Conservation (phyloP, 2,329 filamentous ascomycete species). For the Emergomyces orientalis region DNA sequence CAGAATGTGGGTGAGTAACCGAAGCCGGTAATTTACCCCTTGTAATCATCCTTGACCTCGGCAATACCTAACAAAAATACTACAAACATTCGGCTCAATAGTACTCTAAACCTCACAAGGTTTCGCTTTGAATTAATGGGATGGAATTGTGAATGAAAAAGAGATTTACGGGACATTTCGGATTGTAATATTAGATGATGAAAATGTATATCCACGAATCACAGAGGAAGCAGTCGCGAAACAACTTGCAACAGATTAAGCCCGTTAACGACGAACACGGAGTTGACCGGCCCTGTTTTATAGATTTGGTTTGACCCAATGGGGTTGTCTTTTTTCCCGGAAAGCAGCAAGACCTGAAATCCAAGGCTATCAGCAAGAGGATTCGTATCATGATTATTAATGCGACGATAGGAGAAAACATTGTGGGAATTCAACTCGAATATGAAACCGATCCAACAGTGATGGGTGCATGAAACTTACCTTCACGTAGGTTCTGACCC, state of each 20-base stretch:
- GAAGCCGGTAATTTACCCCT: too few species aligned
- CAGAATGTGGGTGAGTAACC: too few species aligned
- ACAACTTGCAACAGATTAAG: background rate
- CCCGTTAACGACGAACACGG: background rate
- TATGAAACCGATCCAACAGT: constrained; percentile 41
- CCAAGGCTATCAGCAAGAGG: background rate
- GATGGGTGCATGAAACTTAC: constrained; percentile 46
- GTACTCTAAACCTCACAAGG: too few species aligned
- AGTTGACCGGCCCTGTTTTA: constrained; percentile 20
- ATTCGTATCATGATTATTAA: background rate
- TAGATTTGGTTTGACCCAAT: constrained; percentile 67
- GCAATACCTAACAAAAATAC: background rate
- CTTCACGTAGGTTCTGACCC: constrained; percentile 72
- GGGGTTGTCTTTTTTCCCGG: constrained; percentile 73
- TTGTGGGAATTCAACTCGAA: background rate
- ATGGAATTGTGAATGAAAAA: background rate
- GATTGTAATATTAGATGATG: background rate
- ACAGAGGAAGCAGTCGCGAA: background rate
- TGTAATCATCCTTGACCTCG: too few species aligned
- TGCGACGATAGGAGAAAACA: background rate
- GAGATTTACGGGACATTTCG: background rate
- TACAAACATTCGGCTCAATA: too few species aligned
- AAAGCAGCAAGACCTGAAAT: constrained; percentile 65
- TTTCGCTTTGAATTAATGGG: too few species aligned
- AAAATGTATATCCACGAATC: background rate